These are phyloP conservation scores for Fusarium brachygibbosum DNA, from an alignment of 2,329 filamentous ascomycete species.

Conservation along the genomic window DNA sequence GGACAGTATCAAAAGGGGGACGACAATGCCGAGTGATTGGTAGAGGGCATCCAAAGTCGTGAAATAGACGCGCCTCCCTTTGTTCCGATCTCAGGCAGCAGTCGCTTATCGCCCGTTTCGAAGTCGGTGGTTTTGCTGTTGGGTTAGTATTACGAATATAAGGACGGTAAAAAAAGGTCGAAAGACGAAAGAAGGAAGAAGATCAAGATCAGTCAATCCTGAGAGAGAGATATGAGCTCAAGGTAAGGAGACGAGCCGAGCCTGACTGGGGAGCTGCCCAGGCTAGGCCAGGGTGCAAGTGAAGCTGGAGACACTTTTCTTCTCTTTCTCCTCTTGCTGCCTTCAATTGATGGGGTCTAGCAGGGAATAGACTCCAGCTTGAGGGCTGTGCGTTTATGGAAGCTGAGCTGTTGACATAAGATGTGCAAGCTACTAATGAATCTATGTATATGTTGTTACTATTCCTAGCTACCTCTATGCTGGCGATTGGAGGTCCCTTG, in stretches of 20 bases:
- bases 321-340: constrained; percentile 11
- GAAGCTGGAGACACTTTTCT: constrained; percentile 36
- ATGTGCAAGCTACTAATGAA: constrained; percentile 5
- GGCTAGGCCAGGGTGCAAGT: constrained; percentile 26
- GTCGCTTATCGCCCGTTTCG: constrained; percentile 40
- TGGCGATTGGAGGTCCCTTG: constrained; percentile 12
- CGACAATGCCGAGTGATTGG: constrained; percentile 41
- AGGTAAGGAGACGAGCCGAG: constrained; percentile 25
- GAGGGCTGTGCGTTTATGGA: constrained; percentile 41
- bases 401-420: constrained; percentile 26
- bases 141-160: constrained; percentile 41
- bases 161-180: constrained; percentile 6
- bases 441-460: constrained; percentile 20
- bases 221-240: constrained; percentile 20
- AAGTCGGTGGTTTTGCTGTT: constrained; percentile 22
- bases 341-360: constrained; percentile 20
- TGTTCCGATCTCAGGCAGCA: constrained; percentile 24
- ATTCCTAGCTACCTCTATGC: constrained; percentile 16
- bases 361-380: constrained; percentile 35
- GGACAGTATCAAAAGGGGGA: constrained; percentile 38
- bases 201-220: constrained; percentile 9
- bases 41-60: constrained; percentile 29
- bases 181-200: constrained; percentile 21
- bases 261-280: constrained; percentile 25
- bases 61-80: constrained; percentile 39